Base-by-base conservation (phyloP, 1,139 yeast species). In the Petasospora rhodanensis region DNA sequence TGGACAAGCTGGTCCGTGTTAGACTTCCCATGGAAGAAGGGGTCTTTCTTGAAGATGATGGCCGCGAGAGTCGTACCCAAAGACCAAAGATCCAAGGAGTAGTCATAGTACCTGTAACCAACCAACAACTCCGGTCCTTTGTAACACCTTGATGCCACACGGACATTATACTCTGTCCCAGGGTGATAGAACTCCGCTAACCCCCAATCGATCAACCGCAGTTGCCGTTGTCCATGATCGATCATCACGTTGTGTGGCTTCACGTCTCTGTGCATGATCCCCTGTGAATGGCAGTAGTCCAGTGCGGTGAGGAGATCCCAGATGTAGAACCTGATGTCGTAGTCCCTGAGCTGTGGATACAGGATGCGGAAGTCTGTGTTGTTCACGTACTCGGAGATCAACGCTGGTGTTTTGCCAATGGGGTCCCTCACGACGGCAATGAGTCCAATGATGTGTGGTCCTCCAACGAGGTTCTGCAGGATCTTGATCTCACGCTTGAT, bases 231-330 rank as follows among this genome's bases (percentile, higher is more conserved):
- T 28, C 63, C 53, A 25, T 84, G 91, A 55, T 82, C 91, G 47
- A 82, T 82, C 91, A 82, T 82, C 38, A 82, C 79, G 56, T 82
- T 82, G 54, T 82, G 93, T 5, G 93, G 93, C 58, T 82, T 82
- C 29, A 82, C 91, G 55, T 82, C 93, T 53, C 93, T 64, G 55
- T 82, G 93, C 70, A 82, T 79, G 36, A 82, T 80, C 16, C 93
- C 93, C 82, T 79, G 79, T 3, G 86, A 78, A 59, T 82, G 93
- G 30, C 81, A 76, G 56, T 71, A 82, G 56, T 82, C 85, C 47
- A 82, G 64, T 9, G 91, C 93, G 41, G 71, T 71, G 43, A 82
- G 64, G 36, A 82, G 63, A 56, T 80, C 80, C 35, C 71, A 75
- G 64, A 81, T 76, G 54, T 82, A 82, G 58, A 67, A 79, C 53